Conservation (phyloP, 106 monocot genomes). For the Apostasia ramifera region DNA sequence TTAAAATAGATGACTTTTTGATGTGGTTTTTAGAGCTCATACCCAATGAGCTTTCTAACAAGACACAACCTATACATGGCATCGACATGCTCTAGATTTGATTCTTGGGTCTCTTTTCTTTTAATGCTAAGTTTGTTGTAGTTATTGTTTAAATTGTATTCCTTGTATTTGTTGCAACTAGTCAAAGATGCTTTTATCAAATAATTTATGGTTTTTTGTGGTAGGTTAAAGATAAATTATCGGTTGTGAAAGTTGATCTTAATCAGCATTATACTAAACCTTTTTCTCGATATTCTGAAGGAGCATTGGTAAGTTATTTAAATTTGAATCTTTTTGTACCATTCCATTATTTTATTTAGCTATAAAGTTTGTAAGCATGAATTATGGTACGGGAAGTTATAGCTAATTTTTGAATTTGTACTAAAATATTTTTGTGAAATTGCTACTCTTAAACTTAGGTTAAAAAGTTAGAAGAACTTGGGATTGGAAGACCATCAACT, state of each 20-base stretch:
- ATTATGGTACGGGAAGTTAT: too few relatives aligned
- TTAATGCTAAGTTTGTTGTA: too few relatives aligned
- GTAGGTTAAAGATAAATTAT: slow-evolving; percentile 63
- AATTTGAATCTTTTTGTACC: neutral
- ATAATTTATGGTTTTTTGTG: neutral
- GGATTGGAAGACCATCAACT: slow-evolving; percentile 97
- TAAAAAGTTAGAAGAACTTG: slow-evolving; percentile 97
- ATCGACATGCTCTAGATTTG: too few relatives aligned
- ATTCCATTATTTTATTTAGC: neutral
- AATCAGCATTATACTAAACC: slow-evolving; percentile 78
- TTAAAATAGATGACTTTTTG: too few relatives aligned
- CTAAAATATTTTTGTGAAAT: neutral
- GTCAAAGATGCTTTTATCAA: neutral
- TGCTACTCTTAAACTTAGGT: slow-evolving; percentile 29
- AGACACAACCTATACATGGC: too few relatives aligned
- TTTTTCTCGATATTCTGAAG: slow-evolving; percentile 77
- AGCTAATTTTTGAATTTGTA: neutral
- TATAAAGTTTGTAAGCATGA: neutral
- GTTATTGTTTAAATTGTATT: neutral
- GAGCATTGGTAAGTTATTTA: slow-evolving; percentile 53
- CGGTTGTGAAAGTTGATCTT: slow-evolving; percentile 41
- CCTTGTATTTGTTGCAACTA: neutral
- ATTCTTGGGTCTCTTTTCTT: too few relatives aligned
- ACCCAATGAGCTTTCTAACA: too few relatives aligned
- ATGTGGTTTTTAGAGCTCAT: too few relatives aligned